These are phyloP conservation scores for Eutrema japonicum DNA, from an alignment of 345 rosid genomes.

Conservation along the genomic window DNA sequence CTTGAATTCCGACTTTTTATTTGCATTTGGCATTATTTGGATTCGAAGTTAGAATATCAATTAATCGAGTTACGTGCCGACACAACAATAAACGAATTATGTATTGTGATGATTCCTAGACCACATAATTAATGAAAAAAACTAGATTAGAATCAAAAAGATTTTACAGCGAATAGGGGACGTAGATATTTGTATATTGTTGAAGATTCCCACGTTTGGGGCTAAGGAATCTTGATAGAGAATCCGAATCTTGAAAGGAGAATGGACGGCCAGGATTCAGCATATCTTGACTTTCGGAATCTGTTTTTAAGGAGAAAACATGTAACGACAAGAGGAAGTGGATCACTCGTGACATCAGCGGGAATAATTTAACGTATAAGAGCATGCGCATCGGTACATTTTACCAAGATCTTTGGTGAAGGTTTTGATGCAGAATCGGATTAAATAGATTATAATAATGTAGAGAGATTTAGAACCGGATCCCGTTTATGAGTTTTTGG, in stretches of 20 bases:
- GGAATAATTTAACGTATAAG: conserved; percentile 16
- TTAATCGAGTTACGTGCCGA: neutral
- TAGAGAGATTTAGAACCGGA: no score
- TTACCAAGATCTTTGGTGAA: no score
- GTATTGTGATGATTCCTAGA: neutral
- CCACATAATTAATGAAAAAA: neutral
- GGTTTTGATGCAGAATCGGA: no score
- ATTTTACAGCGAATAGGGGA: conserved; percentile 19
- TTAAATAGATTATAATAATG: no score
- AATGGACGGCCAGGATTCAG: conserved; percentile 33
- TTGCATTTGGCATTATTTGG: neutral
- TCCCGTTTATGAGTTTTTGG: no score
- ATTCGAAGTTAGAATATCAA: neutral
- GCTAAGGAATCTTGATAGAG: conserved; percentile 30
- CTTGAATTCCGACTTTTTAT: neutral
- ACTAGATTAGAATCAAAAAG: neutral
- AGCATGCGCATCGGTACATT: no score
- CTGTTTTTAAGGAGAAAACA: conserved; percentile 34
- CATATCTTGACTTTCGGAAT: conserved; percentile 31
- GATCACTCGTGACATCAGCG: conserved; percentile 35
- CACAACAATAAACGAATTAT: neutral
- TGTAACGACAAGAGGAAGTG: conserved; percentile 40
- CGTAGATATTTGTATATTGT: conserved; percentile 31
- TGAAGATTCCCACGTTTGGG: conserved; percentile 40
- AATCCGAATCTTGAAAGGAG: conserved; percentile 35